Conservation (phyloP, 495 filamentous ascomycete species). For the Neurospora sp. region DNA sequence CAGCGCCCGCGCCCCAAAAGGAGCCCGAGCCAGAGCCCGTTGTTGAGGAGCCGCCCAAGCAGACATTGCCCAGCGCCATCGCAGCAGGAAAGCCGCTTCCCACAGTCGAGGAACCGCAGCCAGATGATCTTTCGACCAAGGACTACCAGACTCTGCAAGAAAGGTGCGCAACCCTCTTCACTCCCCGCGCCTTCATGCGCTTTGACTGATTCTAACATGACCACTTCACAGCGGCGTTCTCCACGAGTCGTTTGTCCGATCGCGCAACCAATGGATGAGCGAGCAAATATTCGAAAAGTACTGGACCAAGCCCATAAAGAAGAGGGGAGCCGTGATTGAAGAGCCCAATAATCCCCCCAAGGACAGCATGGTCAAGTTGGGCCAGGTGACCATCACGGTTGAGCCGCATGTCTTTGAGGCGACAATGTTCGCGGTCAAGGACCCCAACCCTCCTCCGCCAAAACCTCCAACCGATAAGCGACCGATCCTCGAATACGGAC, state of each 20-base stretch:
- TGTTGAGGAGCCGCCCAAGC: constrained; percentile 32
- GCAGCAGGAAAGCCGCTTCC: constrained; percentile 58
- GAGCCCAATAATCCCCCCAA: constrained; percentile 70
- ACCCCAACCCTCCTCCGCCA: constrained; percentile 38
- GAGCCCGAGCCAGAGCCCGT: constrained; percentile 15
- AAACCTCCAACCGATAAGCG: constrained; percentile 27
- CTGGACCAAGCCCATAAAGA: constrained; percentile 83
- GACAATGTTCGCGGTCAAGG: constrained; percentile 77
- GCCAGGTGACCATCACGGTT: constrained; percentile 68
- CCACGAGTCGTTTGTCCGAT: constrained; percentile 68
- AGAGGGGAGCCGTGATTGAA: constrained; percentile 58
- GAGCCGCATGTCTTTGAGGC: constrained; percentile 89
- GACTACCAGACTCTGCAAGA: constrained; percentile 78
- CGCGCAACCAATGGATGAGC: constrained; percentile 78
- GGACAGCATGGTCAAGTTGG: constrained; percentile 78
- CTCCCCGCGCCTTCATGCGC: not conserved
- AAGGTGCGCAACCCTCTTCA: constrained; percentile 44
- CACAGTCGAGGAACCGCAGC: constrained; percentile 59
- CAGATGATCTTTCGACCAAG: constrained; percentile 46
- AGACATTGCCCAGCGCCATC: constrained; percentile 47
- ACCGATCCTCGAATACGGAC: constrained; percentile 64
- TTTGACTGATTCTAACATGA: not conserved
- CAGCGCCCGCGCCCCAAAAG: constrained; percentile 21
- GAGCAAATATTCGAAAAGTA: constrained; percentile 88
- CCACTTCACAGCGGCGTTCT: constrained; percentile 61